Base-by-base conservation (phyloP, 768 basidiomycete species). In the Rhizopogon vulgaris region DNA sequence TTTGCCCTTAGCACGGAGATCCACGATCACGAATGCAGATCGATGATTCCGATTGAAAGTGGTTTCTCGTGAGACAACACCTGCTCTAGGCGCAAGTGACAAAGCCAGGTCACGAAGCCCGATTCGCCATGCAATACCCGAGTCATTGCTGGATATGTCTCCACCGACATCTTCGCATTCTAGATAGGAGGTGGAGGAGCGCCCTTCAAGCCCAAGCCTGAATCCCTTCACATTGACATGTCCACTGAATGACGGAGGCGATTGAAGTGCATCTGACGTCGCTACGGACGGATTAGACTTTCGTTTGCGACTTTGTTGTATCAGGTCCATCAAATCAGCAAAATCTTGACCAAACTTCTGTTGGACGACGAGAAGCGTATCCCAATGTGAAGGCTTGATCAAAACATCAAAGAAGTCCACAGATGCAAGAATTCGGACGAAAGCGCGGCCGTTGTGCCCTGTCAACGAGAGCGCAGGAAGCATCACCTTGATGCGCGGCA, bases 331-430 rank as follows among this genome's bases (percentile, higher is more conserved):
- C 25, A 93, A 72, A 53, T 94, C 91, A 56, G 87, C 85, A 67
- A 93, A 88, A 67, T 94, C 91, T 60, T 87, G 85, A 6, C 89
- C 91, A 52, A 93, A 93, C 61, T 92, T 92, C 56, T 90, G 87
- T 61, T 92, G 91, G 8, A 94, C 86, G 4, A 79, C 80, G 2
- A 94, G 75, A 3, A 93, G 66, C 4, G 86, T 88, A 61, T 94
- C 92, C 82, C 89, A 85, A 59, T 92, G 84, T 0, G 82, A 80
- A 4, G 89, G 87, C 60, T 88, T 91, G 52, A 94, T 76, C 61
- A 79, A 85, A 52, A 90, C 69, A 36, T 84, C 76, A 56, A 92
- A 77, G 51, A 80, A 79, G 9, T 89, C 87, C 38, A 94, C 67
- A 27, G 85, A 69, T 3, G 78, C 77, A 22, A 85, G 64, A 6